Conservation (phyloP, 805 yeast species). For the Wickerhamomyces canadensis region DNA sequence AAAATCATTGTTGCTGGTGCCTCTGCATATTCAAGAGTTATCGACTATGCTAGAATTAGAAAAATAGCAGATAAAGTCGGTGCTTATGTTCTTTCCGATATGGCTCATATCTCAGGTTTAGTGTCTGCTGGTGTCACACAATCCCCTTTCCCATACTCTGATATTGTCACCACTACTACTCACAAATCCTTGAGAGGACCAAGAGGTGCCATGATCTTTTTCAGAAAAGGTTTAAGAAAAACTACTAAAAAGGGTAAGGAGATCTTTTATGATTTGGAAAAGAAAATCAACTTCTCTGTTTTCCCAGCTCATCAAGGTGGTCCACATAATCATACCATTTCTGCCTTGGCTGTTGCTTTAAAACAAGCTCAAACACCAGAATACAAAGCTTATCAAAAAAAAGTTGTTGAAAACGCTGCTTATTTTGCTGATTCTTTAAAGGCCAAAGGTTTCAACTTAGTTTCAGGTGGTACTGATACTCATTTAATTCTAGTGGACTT, state of each 20-base stretch:
- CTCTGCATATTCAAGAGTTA: constrained; percentile 87
- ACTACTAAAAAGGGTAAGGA: constrained; percentile 82
- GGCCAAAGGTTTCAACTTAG: constrained; percentile 64
- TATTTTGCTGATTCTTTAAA: constrained; percentile 65
- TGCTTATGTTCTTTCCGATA: constrained; percentile 87
- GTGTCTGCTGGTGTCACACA: constrained; percentile 92
- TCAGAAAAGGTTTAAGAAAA: constrained; percentile 88
- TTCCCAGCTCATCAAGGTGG: constrained; percentile 99
- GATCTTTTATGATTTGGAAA: constrained; percentile 80
- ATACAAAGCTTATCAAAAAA: constrained; percentile 78
- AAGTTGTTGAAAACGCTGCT: constrained; percentile 77
- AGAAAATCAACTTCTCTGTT: constrained; percentile 90
- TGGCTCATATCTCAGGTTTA: constrained; percentile 97
- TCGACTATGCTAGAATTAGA: constrained; percentile 87
- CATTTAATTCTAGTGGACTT: constrained; percentile 85
- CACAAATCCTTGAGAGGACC: constrained; percentile 98
- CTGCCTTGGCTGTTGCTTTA: constrained; percentile 92
- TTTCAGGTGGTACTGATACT: constrained; percentile 91
- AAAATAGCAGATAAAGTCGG: constrained; percentile 89
- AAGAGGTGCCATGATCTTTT: constrained; percentile 97
- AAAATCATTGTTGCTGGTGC: constrained; percentile 95
- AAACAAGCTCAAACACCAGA: constrained; percentile 89
- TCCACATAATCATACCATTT: constrained; percentile 96
- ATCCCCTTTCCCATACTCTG: constrained; percentile 90
- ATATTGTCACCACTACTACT: constrained; percentile 95